Conservation (phyloP, 2,329 filamentous ascomycete genomes). For the Alternaria triticina region DNA sequence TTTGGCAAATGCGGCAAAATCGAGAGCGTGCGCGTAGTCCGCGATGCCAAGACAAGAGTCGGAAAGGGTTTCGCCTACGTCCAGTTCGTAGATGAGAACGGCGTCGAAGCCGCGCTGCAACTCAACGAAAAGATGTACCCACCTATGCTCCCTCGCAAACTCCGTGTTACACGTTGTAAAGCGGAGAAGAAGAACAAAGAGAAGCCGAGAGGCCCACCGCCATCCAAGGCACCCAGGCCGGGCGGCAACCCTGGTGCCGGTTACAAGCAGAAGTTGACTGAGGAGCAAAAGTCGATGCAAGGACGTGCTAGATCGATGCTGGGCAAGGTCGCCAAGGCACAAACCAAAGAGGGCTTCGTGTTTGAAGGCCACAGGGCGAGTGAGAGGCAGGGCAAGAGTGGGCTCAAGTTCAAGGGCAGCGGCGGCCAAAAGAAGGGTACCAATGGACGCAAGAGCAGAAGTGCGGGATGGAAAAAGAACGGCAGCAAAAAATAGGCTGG, state of each 20-base stretch:
- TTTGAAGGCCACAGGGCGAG: slow-evolving; percentile 82
- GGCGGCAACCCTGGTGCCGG: slow-evolving; percentile 55
- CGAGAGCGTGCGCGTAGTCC: slow-evolving; percentile 90
- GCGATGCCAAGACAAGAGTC: slow-evolving; percentile 87
- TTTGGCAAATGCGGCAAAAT: slow-evolving; percentile 81
- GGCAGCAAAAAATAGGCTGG: slow-evolving; percentile 40
- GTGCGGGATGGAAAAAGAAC: slow-evolving; percentile 54
- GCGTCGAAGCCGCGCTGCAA: slow-evolving; percentile 88
- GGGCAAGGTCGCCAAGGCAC: slow-evolving; percentile 70
- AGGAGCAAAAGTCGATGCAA: slow-evolving; percentile 71
- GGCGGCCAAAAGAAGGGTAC: slow-evolving; percentile 49
- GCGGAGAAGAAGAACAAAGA: slow-evolving; percentile 58
- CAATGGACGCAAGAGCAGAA: slow-evolving; percentile 53
- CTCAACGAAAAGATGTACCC: slow-evolving; percentile 92
- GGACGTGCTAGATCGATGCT: slow-evolving; percentile 78
- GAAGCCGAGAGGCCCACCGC: slow-evolving; percentile 35
- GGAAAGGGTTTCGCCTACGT: slow-evolving; percentile 98
- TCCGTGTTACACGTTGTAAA: slow-evolving; percentile 88
- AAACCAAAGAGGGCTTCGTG: slow-evolving; percentile 73
- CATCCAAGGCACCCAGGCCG: slow-evolving; percentile 23
- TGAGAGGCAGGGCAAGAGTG: slow-evolving; percentile 68
- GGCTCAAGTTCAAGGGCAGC: slow-evolving; percentile 62
- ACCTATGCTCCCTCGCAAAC: slow-evolving; percentile 85
- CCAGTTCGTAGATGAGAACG: slow-evolving; percentile 86
- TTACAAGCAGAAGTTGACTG: slow-evolving; percentile 74